Conservation (phyloP, 2,329 filamentous ascomycete genomes). For the Trichophyton benhamiae region DNA sequence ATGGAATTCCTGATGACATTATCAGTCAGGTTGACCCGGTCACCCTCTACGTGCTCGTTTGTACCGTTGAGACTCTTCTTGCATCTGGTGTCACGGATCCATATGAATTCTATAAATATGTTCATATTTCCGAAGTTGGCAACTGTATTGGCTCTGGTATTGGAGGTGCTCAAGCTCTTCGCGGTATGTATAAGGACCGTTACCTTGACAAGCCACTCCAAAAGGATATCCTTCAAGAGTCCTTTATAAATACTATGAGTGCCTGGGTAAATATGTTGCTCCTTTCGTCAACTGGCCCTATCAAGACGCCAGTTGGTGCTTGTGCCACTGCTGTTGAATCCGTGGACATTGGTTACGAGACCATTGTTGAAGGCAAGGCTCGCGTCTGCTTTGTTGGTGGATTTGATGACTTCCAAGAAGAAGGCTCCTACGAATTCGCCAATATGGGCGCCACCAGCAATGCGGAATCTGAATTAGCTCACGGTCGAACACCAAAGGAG, state of each 20-base stretch:
- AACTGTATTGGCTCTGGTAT: slow-evolving; percentile 98
- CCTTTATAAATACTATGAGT: slow-evolving; percentile 99
- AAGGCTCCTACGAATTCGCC: slow-evolving; percentile 98
- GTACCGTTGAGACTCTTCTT: slow-evolving; percentile 80
- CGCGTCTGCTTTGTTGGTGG: slow-evolving; percentile 95
- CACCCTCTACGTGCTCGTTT: slow-evolving; percentile 87
- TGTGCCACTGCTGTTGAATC: slow-evolving; percentile 97
- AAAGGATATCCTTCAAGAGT: slow-evolving; percentile 98
- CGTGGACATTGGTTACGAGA: slow-evolving; percentile 94
- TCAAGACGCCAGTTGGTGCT: slow-evolving; percentile 96
- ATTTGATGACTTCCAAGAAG: slow-evolving; percentile 98
- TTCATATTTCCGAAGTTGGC: slow-evolving; percentile 92
- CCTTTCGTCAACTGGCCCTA: slow-evolving; percentile 89
- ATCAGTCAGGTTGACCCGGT: slow-evolving; percentile 95
- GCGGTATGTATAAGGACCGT: slow-evolving; percentile 96
- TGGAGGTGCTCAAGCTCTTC: slow-evolving; percentile 81
- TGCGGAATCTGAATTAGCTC: slow-evolving; percentile 87
- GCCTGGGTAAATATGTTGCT: slow-evolving; percentile 99
- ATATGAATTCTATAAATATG: slow-evolving; percentile 99
- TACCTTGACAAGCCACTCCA: slow-evolving; percentile 95
- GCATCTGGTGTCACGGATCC: slow-evolving; percentile 94
- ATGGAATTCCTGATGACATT: slow-evolving; percentile 94
- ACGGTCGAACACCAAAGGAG: slow-evolving; percentile 87
- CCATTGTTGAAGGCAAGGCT: slow-evolving; percentile 95
- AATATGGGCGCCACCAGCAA: slow-evolving; percentile 99